Evolutionary conservation across 2,329 filamentous ascomycete genomes (phyloP).

Genomic region (Diaporthe amygdali): DNA sequence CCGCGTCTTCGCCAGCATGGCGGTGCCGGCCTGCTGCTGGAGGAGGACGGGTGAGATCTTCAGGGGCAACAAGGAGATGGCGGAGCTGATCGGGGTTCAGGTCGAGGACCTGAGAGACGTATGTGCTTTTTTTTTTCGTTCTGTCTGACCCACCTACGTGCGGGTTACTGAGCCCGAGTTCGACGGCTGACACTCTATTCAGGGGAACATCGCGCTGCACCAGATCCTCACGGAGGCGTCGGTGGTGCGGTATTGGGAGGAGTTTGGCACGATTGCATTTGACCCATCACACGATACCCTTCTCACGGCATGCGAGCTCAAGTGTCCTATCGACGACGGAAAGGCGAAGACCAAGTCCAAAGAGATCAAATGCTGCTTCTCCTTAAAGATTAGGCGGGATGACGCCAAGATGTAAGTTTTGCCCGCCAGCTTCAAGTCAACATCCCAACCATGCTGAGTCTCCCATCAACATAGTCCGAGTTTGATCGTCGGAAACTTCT

Average conservation of each 20-base stretch:
- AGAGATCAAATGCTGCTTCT: constrained; percentile 92
- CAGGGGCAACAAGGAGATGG: constrained; percentile 98
- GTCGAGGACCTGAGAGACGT: constrained; percentile 92
- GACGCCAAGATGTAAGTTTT: constrained; percentile 88
- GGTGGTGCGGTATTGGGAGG: constrained; percentile 97
- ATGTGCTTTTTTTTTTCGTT: constrained; percentile 45
- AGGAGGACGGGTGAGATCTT: constrained; percentile 96
- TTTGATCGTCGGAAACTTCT: constrained; percentile 94
- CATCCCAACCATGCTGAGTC: neutral
- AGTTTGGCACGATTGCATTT: constrained; percentile 97
- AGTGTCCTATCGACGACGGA: constrained; percentile 70
- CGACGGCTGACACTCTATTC: neutral
- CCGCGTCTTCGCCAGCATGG: constrained; percentile 98
- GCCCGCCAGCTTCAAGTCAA: neutral
- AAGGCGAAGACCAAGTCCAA: constrained; percentile 52
- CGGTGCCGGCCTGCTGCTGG: constrained; percentile 97
- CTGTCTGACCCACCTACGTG: neutral
- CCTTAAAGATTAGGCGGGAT: constrained; percentile 93
- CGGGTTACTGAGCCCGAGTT: constrained; percentile 12
- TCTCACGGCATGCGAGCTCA: constrained; percentile 89
- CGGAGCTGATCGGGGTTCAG: constrained; percentile 89
- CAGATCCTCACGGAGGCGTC: constrained; percentile 96
- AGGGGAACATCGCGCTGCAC: constrained; percentile 95
- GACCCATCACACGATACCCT: constrained; percentile 93
- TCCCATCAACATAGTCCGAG: constrained; percentile 68